phyloP scores from a whole-genome alignment of 2,329 filamentous ascomycete species.

The Aspergillus neotritici region DNA sequence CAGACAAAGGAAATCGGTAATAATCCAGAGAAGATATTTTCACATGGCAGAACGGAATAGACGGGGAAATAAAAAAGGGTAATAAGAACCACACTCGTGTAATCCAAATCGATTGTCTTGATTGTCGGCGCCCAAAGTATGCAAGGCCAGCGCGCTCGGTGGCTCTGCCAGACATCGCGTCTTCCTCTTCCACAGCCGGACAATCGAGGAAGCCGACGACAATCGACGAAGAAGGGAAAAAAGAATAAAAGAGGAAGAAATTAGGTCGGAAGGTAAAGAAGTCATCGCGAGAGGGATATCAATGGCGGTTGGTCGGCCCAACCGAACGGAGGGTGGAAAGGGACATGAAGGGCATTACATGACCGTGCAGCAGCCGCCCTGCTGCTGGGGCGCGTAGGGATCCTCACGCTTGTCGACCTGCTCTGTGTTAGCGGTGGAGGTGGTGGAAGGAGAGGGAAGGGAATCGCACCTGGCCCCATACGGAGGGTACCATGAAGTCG shows the following conservation, averaged over 20 bases:
- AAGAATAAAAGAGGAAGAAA: constrained; percentile 10
- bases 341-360: constrained; percentile 59
- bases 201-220: constrained; percentile 7
- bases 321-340: constrained; percentile 12
- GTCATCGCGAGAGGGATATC: constrained; percentile 18
- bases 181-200: constrained; percentile 10
- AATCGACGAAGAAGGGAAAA: constrained; percentile 16
- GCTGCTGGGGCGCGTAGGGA: constrained; percentile 95
- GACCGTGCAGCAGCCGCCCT: constrained; percentile 84
- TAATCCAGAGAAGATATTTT: no score
- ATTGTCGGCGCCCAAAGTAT: neutral
- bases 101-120: neutral
- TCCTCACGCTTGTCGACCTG: constrained; percentile 90
- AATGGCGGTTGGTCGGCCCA: constrained; percentile 18
- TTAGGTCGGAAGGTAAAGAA: constrained; percentile 16
- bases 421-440: constrained; percentile 9
- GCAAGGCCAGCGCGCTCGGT: neutral
- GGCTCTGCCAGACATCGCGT: neutral
- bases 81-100: no score
- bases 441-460: constrained; percentile 5
- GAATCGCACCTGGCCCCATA: constrained; percentile 71
- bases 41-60: no score
- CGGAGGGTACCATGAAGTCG: constrained; percentile 97
- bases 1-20: no score
- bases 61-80: no score